Percentiles rank a stretch among this genome's conserved stretches.
Evolutionary conservation across 2,329 filamentous ascomycete species (phyloP).

Genomic region (Cercospora sojina): DNA sequence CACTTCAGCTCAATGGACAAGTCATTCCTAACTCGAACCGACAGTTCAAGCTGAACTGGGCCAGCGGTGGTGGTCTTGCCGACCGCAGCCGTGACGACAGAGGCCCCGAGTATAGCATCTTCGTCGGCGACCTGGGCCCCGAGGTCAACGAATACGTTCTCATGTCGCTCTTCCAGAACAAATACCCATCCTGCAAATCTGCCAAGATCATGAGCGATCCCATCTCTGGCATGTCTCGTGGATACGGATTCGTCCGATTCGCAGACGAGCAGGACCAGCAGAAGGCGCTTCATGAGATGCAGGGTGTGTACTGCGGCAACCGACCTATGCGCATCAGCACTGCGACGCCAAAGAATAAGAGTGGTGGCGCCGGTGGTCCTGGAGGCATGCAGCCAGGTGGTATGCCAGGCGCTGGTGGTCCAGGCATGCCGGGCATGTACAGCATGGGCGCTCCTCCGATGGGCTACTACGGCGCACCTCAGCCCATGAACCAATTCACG

Average conservation of each 20-base stretch:
- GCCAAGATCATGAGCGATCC: conserved; percentile 99
- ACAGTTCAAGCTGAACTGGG: conserved; percentile 99
- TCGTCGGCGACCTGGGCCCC: conserved; percentile 94
- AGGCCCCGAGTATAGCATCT: conserved; percentile 93
- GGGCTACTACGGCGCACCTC: conserved; percentile 65
- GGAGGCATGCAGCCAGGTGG: conserved; percentile 59
- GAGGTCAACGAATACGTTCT: conserved; percentile 99
- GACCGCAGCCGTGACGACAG: conserved; percentile 94
- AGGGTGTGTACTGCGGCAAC: conserved; percentile 98
- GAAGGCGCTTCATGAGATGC: conserved; percentile 94
- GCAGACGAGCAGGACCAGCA: conserved; percentile 95
- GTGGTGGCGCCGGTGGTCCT: conserved; percentile 48
- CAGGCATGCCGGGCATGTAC: conserved; percentile 62
- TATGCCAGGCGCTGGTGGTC: conserved; percentile 52
- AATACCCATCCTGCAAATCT: conserved; percentile 96
- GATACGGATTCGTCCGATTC: conserved; percentile 97
- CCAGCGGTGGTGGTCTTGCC: conserved; percentile 89
- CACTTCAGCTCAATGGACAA: conserved; percentile 82
- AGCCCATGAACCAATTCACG: conserved; percentile 99
- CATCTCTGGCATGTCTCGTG: conserved; percentile 94
- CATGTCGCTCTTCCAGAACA: conserved; percentile 93
- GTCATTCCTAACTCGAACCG: conserved; percentile 91
- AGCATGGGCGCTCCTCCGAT: conserved; percentile 68
- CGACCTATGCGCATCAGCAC: conserved; percentile 98
- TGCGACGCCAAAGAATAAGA: conserved; percentile 92